Base-by-base conservation (phyloP, 2,329 filamentous ascomycete genomes). In the Didymellaceae sp. region DNA sequence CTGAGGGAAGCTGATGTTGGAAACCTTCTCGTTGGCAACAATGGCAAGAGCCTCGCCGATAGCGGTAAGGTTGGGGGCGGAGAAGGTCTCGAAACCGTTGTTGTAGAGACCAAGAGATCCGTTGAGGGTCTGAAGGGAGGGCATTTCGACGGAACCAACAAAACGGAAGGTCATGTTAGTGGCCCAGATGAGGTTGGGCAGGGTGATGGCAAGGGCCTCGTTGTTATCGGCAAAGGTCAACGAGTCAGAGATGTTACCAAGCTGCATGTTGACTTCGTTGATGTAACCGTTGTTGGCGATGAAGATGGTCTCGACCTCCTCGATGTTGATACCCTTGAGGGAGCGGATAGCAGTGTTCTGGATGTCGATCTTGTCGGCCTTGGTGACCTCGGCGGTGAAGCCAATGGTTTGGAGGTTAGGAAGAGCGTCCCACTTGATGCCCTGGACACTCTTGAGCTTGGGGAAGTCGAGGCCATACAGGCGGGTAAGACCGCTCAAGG, bases 261-360 rank as follows among this genome's bases (percentile, higher is more conserved):
- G 82, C 71, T 88, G 83, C 75, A 91, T 89, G 70, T 84, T 83
- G 78, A 95, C 89, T 55, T 80, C 80, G 70, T 83, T 84, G 64
- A 99, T 82, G 71, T 88, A 87, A 55, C 78, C 79, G 85, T 97
- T 97, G 86, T 96, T 96, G 83, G 60, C 60, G 76, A 99, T 88
- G 74, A 89, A 80, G 72, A 99, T 84, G 61, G 78, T 81, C 49
- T 84, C 82, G 45, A 91, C 86, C n/a, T 82, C 81, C 58, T 84
- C 76, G 58, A 97, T 81, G 72, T 91, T 88, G 73, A 99, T 89
- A 69, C 91, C 91, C 61, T 87, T 81, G 53, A 99, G 83, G 60
- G 82, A 85, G 72, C 79, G 82, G 63, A 99, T 84, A 75, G 87
- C 86, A 41, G 94, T 99, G 80, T 99, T 94, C 76, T 86, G 83